Percentiles rank a stretch among this genome's conserved stretches.
Conservation (phyloP, 2,329 filamentous ascomycete genomes). For the Lachnum nothofagi region DNA sequence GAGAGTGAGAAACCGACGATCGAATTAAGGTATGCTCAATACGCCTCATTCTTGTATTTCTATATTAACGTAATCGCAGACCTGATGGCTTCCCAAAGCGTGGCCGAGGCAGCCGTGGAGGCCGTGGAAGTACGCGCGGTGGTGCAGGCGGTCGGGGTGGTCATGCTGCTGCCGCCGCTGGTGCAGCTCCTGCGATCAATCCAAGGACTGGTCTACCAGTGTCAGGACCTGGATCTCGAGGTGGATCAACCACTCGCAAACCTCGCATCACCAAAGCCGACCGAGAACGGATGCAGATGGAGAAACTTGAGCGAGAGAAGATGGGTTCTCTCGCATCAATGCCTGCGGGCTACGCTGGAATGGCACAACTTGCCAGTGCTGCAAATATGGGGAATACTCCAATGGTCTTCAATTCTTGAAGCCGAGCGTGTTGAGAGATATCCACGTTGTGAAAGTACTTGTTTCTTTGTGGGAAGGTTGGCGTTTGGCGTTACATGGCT, state of each 20-base stretch:
- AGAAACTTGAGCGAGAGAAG: slow-evolving; percentile 69
- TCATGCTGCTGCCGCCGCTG: slow-evolving; percentile 16
- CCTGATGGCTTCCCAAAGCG: slow-evolving; percentile 70
- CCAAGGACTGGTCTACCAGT: slow-evolving; percentile 41
- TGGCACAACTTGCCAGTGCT: slow-evolving; percentile 26
- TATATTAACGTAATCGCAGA: too few species aligned
- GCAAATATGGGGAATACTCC: slow-evolving; percentile 30
- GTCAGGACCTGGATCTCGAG: slow-evolving; percentile 63
- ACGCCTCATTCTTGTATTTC: slow-evolving; percentile 32
- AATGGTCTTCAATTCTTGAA: slow-evolving; percentile 32
- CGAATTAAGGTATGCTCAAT: slow-evolving; percentile 38
- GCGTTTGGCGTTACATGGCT: slow-evolving; percentile 6
- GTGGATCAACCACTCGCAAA: slow-evolving; percentile 69
- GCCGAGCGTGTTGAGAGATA: background rate
- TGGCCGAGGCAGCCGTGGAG: slow-evolving; percentile 47
- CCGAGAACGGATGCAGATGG: slow-evolving; percentile 72
- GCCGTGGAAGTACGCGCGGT: slow-evolving; percentile 53
- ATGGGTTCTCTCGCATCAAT: slow-evolving; percentile 29
- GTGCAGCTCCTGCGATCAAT: slow-evolving; percentile 42
- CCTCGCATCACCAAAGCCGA: slow-evolving; percentile 83
- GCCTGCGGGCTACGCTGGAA: slow-evolving; percentile 26
- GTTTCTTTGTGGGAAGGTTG: slow-evolving; percentile 2
- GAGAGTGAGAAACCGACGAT: slow-evolving; percentile 73
- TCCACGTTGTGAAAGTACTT: slow-evolving; percentile 6
- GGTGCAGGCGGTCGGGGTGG: slow-evolving; percentile 60